Conservation (phyloP, 2,329 filamentous ascomycete genomes). For the Chrysosporium queenslandicum region DNA sequence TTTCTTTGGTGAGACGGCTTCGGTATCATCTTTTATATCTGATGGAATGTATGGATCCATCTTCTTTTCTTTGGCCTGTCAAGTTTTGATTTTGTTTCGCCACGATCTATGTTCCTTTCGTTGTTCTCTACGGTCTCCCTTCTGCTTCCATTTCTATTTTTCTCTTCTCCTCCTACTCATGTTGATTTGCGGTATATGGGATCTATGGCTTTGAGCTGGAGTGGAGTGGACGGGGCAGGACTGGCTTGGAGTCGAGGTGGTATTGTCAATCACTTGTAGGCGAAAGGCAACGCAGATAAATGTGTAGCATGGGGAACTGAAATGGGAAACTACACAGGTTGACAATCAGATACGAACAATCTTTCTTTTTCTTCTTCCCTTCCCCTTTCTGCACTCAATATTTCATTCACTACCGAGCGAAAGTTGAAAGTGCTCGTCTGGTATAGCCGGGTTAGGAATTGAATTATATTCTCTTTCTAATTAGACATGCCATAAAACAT, state of each 20-base stretch:
- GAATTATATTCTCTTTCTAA: no score
- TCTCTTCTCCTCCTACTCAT: no score
- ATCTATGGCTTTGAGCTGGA: not conserved
- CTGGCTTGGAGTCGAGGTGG: constrained; percentile 2
- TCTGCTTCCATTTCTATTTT: not conserved
- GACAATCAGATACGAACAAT: not conserved
- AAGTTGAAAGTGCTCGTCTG: no score
- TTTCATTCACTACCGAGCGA: not conserved
- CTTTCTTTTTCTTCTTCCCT: not conserved
- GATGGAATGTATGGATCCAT: not conserved
- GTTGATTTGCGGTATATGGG: not conserved
- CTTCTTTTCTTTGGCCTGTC: constrained; percentile 8
- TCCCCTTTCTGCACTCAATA: not conserved
- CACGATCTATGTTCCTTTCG: not conserved
- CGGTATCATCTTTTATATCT: not conserved
- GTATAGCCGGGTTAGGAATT: no score
- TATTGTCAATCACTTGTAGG: not conserved
- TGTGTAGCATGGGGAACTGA: not conserved
- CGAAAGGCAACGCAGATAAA: no score
- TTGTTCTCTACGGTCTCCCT: not conserved
- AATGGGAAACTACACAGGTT: not conserved
- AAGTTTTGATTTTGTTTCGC: not conserved
- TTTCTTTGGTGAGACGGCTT: not conserved
- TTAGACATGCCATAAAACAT: no score
- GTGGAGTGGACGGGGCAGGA: not conserved